phyloP scores from a whole-genome alignment of 1,139 yeast genomes.

The Petasospora fabianii region DNA sequence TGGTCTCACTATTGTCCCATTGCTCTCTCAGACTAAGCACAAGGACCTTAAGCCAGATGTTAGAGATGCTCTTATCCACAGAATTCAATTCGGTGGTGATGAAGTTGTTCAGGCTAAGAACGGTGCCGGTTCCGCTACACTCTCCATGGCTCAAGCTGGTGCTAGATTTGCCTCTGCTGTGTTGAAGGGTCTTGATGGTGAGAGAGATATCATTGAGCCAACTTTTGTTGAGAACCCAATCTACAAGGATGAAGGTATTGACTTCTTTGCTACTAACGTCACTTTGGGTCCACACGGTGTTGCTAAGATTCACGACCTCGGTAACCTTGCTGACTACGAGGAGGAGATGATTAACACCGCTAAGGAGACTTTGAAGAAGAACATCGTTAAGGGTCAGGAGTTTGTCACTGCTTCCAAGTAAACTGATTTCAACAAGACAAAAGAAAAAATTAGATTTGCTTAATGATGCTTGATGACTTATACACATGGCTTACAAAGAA shows the following conservation, averaged over 20 bases:
- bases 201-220: slow-evolving; percentile 69
- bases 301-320: slow-evolving; percentile 66
- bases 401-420: slow-evolving; percentile 25
- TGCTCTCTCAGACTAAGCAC: slow-evolving; percentile 71
- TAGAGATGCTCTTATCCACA: slow-evolving; percentile 71
- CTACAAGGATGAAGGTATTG: slow-evolving; percentile 80
- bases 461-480: not conserved
- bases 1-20: slow-evolving; percentile 96
- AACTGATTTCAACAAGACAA: slow-evolving; percentile 1
- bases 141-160: slow-evolving; percentile 99
- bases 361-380: slow-evolving; percentile 75
- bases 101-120: slow-evolving; percentile 98
- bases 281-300: slow-evolving; percentile 89
- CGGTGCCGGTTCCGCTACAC: slow-evolving; percentile 98
- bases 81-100: slow-evolving; percentile 98
- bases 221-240: slow-evolving; percentile 78
- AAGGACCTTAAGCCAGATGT: slow-evolving; percentile 50
- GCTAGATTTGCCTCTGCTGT: slow-evolving; percentile 90
- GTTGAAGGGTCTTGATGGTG: slow-evolving; percentile 71
- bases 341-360: slow-evolving; percentile 75
- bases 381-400: slow-evolving; percentile 67
- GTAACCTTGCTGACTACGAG: slow-evolving; percentile 55
- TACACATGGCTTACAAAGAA: not conserved
- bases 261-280: slow-evolving; percentile 91
- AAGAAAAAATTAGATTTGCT: not conserved